Evolutionary conservation across 768 basidiomycete genomes (phyloP).

Genomic region (Tephrocybe sp.): DNA sequence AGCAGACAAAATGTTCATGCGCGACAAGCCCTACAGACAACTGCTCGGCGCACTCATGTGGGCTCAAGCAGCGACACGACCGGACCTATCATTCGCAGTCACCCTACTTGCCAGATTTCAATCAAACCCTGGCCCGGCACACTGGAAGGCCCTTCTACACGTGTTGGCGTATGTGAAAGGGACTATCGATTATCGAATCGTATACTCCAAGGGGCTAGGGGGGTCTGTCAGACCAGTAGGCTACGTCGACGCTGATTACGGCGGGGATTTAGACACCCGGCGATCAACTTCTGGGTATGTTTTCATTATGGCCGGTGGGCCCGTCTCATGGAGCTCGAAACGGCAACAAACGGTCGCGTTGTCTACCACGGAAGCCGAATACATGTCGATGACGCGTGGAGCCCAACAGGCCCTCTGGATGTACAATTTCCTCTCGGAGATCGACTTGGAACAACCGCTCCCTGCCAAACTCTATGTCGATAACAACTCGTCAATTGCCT

Average conservation of each 20-base stretch:
- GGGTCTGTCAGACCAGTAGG: slow-evolving; percentile 2
- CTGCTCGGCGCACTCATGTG: neutral
- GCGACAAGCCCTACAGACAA: neutral
- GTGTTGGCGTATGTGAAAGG: too few species aligned
- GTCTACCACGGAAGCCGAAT: neutral
- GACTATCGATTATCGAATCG: slow-evolving; percentile 21
- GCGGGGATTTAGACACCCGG: too few species aligned
- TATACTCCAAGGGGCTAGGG: slow-evolving; percentile 10
- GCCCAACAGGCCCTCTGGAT: neutral
- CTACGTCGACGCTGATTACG: slow-evolving; percentile 27
- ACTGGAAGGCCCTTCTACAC: slow-evolving; percentile 39
- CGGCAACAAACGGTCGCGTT: too few species aligned
- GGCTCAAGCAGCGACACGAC: too few species aligned
- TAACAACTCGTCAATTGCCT: neutral
- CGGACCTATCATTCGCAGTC: slow-evolving; percentile 21
- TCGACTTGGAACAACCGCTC: neutral
- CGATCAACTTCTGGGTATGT: neutral
- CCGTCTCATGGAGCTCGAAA: neutral
- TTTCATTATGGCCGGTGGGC: neutral
- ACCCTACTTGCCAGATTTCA: slow-evolving; percentile 20
- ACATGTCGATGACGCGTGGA: neutral
- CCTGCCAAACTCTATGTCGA: neutral
- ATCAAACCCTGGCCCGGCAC: slow-evolving; percentile 25
- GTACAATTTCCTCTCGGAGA: too few species aligned
- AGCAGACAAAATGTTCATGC: neutral